Evolutionary conservation across 192 early-diverging fungal genomes (phyloP), one percentile per base, ranked within the genome.

Genomic region (Coemansia aciculifera): DNA sequence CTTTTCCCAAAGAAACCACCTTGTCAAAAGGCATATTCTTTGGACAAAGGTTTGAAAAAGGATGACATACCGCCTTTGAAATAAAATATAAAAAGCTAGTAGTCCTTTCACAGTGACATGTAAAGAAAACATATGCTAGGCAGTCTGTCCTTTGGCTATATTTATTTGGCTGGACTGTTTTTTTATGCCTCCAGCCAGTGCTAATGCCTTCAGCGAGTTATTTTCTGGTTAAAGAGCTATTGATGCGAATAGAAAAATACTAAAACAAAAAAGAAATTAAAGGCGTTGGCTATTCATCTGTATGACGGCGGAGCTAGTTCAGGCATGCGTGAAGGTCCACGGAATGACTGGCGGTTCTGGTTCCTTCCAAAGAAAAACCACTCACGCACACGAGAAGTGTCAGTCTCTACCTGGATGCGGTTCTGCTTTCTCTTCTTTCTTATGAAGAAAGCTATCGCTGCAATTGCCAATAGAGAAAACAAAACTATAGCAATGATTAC

Each of bases 361-460:
- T 56, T 13, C 9, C 27, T 23, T 27, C 23, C 52, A 56, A 56
- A 56, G 52, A 56, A 56, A 13, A 56, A 32, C 52, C 52, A 56
- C 15, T 27, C 29, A 6, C 12, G 52, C 27, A 56, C 52, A 29
- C 52, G 52, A 27, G 52, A 32, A 15, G 27, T 2, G 12, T 56
- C 15, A 7, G 52, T 56, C 2, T 56, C 27, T 32, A 11, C 10
- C 0, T 56, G 12, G 4, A 0, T 7, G 29, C 52, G 52, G 13
- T 24, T 29, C 27, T 56, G 52, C 13, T 32, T 56, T 32, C 12
- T 56, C 52, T 31, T 56, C 5, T 27, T 11, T 10, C 15, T 56
- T 0, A 56, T 31, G 5, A 56, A 32, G 24, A 31, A 56, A 1
- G 27, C 24, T 6, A 56, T 3, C 3, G 27, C 27, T 9, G 52